Base-by-base conservation (phyloP, 768 basidiomycete genomes). In the Boletus tomentosulus region DNA sequence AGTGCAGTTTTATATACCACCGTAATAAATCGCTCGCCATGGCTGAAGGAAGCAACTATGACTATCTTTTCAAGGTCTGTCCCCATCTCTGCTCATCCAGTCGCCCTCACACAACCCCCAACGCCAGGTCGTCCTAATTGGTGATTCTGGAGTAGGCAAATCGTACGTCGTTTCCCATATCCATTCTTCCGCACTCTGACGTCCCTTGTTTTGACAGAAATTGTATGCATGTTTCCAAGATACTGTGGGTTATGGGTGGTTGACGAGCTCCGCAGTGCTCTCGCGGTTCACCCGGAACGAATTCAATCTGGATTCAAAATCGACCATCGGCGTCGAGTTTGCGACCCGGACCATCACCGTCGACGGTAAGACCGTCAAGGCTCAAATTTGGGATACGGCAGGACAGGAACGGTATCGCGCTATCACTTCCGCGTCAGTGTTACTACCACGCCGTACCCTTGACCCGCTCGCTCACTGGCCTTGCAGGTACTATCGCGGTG, bases 281-380 rank as follows among this genome's bases (percentile, higher is more conserved):
- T 96, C 94, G 75, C 93, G 97, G 68, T 99, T 99, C 84, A 98
- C 97, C 62, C 86, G 94, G 63, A 98, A 98, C 69, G 95, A 98
- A 74, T 99, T 99, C 85, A 97, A 95, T 78, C 81, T 96, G 62
- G 97, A 98, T 69, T 93, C 94, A 42, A 98, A 98, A 78, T 98
- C 96, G 57, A 99, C 97, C 22, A 98, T 99, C 71, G 96, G 97
- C 51, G 96, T 99, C 62, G 96, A 98, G 74, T 99, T 99, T 65
- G 96, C 96, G 5, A 98, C 96, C 38, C 84, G 97, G 66, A 90
- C 92, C n/a, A 92, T 93, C 71, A 89, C 80, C 61, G 91, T 98
- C n/a, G 96, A 98, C 69, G 84, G 85, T 38, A 98, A 98, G 85
- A 94, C 86, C 3, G 82, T 99, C 62, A 98, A 98, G 74, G 96